These are phyloP conservation scores for Fusarium coicis DNA, from an alignment of 2,329 filamentous ascomycete genomes.

Conservation along the genomic window DNA sequence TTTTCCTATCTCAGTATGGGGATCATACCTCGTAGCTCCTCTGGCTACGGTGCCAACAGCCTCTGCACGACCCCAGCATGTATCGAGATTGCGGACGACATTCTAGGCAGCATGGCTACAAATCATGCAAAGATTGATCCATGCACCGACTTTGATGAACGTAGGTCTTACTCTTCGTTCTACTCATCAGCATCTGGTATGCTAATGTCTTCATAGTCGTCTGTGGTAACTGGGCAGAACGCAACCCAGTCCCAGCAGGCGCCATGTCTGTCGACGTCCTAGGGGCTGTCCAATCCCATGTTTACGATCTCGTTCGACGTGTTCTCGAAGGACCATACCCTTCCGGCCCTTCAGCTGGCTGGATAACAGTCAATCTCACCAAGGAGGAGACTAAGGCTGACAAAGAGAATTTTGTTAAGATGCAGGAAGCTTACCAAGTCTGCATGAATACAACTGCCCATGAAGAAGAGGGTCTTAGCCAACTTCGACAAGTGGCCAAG, in stretches of 20 bases:
- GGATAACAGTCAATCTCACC: constrained; percentile 26
- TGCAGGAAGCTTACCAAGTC: constrained; percentile 71
- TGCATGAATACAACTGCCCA: constrained; percentile 72
- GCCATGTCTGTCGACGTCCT: neutral
- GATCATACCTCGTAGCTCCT: neutral
- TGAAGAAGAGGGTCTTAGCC: constrained; percentile 63
- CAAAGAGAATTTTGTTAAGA: constrained; percentile 71
- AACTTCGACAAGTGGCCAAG: constrained; percentile 66
- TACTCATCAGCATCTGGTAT: fast-evolving
- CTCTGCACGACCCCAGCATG: neutral
- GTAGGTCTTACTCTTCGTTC: neutral
- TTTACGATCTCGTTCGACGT: neutral
- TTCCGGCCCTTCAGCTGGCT: constrained; percentile 57
- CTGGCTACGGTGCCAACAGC: neutral
- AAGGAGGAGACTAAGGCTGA: constrained; percentile 56
- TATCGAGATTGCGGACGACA: neutral
- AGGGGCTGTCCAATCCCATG: neutral
- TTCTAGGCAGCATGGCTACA: neutral
- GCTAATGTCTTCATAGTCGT: neutral
- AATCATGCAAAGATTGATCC: neutral
- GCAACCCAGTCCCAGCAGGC: neutral
- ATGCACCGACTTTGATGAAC: neutral
- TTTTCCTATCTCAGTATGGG: neutral
- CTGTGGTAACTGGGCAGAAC: neutral
- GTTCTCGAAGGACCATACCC: constrained; percentile 62